Evolutionary conservation across 805 yeast genomes (phyloP), one percentile per base, ranked within the genome.

Genomic region (Isabelozyma gotoi): DNA sequence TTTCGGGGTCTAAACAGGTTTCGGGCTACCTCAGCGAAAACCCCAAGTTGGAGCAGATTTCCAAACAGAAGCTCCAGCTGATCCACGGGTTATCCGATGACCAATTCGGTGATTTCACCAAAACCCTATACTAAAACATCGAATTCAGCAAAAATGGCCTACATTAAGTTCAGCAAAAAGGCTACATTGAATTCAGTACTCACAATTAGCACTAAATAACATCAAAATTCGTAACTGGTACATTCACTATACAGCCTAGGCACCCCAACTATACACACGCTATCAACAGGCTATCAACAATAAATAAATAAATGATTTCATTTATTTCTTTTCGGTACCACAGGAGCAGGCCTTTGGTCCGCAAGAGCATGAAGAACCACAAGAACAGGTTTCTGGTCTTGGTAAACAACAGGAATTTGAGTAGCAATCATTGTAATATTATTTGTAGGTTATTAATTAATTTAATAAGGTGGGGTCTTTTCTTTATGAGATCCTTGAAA

Each of bases 11-110:
- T 29, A 52, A 60, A 39, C 60, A 56, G 17, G 60, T 58, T 14
- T 48, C 45, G 29, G 49, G 43, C 31, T 65, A 50, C 37, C 46
- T 57, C 29, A 41, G 42, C 5, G 62, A 62, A 2, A 60, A 52
- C 44, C 54, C 46, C 4, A 60, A 55, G 36, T 55, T 71, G 14
- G 46, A 33, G 20, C 41, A 33, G 4, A 43, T 63, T 37, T 50
- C 61, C 31, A 45, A 43, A 39, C 39, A 36, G 15, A 63, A 61
- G 39, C 45, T 68, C 36, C 45, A 43, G 38, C 50, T 50, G 27
- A 43, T 56, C 43, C 53, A 49, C 35, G 36, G 33, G 7, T n/a
- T 54, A 3, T 41, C 39, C 19, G 44, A 47, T 6, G 49, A 33
- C n/a, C 29, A 24, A 24, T 24, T 24, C 12, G 42, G 20, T 19